Conservation (phyloP, 768 basidiomycete species). For the Xerocomus potaroensis region DNA sequence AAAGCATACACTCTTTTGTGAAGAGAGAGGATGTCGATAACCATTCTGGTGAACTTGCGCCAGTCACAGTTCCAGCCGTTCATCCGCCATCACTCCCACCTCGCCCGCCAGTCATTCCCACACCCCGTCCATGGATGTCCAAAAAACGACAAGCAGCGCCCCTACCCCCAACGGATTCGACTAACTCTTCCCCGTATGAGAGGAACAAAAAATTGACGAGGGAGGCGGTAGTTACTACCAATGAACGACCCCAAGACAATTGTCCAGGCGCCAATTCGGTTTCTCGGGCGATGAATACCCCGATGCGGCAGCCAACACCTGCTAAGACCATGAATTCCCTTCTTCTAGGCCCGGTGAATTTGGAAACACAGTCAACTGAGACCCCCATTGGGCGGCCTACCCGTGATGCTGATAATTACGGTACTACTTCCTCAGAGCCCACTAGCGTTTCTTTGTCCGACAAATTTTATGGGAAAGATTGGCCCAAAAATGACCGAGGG, state of each 20-base stretch:
- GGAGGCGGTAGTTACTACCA: neutral
- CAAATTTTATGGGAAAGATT: conserved; percentile 8
- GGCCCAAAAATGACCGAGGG: conserved; percentile 6
- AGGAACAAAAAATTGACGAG: neutral
- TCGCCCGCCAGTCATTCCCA: conserved; percentile 20
- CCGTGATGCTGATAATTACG: conserved; percentile 1
- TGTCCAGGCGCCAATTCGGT: neutral
- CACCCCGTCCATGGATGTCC: conserved; percentile 20
- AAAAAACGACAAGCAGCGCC: conserved; percentile 7
- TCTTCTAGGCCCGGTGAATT: conserved; percentile 7
- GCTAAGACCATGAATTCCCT: conserved; percentile 8
- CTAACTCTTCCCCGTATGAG: neutral
- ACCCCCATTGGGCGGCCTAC: neutral
- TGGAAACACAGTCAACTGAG: conserved; percentile 5
- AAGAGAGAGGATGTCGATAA: conserved; percentile 20
- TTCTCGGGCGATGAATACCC: conserved; percentile 9
- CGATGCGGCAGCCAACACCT: conserved; percentile 3
- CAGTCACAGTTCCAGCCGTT: neutral
- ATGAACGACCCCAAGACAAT: neutral
- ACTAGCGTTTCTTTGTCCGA: conserved; percentile 1
- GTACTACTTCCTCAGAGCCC: conserved; percentile 7
- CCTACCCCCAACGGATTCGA: neutral
- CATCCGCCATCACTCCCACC: conserved; percentile 9
- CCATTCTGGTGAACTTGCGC: neutral
- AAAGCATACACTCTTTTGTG: neutral